Percentiles rank a stretch among this genome's conserved stretches.
phyloP scores from a whole-genome alignment of 192 early-diverging fungal genomes.

The Thamnidium elegans region DNA sequence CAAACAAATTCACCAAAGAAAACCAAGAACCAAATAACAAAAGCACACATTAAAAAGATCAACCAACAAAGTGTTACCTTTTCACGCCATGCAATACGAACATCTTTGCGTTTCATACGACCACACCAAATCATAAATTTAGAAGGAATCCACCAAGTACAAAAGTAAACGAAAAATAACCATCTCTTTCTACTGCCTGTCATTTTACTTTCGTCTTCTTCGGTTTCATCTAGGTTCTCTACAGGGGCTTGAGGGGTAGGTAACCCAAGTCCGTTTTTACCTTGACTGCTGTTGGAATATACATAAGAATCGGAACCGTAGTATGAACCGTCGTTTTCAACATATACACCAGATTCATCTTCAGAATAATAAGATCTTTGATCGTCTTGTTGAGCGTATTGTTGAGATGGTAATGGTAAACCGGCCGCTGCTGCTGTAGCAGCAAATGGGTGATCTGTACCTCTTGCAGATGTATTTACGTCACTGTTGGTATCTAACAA shows the following conservation, averaged over 20 bases:
- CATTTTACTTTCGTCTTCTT: conserved; percentile 44
- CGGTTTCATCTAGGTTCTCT: conserved; percentile 46
- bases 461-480: neutral
- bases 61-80: conserved; percentile 84
- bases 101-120: conserved; percentile 85
- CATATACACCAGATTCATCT: conserved; percentile 24
- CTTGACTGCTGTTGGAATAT: conserved; percentile 12
- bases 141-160: conserved; percentile 84
- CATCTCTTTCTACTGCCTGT: conserved; percentile 54
- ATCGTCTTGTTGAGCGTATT: conserved; percentile 22
- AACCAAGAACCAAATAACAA: conserved; percentile 87
- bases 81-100: conserved; percentile 96
- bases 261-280: conserved; percentile 6
- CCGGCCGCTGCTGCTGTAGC: conserved; percentile 22
- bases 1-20: conserved; percentile 83
- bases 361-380: conserved; percentile 36
- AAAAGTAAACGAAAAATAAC: conserved; percentile 77
- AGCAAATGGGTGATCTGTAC: conserved; percentile 5
- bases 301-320: conserved; percentile 19
- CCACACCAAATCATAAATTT: conserved; percentile 59
- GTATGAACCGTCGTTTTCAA: conserved; percentile 8
- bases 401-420: conserved; percentile 11
- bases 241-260: conserved; percentile 27
- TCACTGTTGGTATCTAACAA: neutral
- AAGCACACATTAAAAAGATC: conserved; percentile 74